Evolutionary conservation across 1,139 yeast genomes (phyloP).

Genomic region (Suhomyces wounanorum): DNA sequence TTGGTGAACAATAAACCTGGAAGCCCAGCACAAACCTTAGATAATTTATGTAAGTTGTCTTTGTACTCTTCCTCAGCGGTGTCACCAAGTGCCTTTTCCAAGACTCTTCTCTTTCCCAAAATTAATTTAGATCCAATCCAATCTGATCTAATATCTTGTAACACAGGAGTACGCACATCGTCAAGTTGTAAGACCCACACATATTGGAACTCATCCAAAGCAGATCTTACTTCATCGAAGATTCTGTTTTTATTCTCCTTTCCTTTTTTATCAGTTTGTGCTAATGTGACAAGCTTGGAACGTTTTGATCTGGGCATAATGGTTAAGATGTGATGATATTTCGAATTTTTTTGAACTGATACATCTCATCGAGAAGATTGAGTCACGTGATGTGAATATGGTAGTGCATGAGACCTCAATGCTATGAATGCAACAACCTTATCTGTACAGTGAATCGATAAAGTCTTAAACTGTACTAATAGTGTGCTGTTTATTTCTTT

Average conservation of each 20-base stretch:
- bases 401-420: too few relatives aligned
- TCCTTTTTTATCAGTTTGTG: slow-evolving; percentile 95
- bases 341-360: slow-evolving; percentile 6
- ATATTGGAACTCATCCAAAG: slow-evolving; percentile 74
- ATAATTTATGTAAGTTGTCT: slow-evolving; percentile 73
- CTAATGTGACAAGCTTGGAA: slow-evolving; percentile 89
- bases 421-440: too few relatives aligned
- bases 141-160: slow-evolving; percentile 87
- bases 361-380: slow-evolving; percentile 12
- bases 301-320: slow-evolving; percentile 93
- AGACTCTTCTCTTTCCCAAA: slow-evolving; percentile 89
- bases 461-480: too few relatives aligned
- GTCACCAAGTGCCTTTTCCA: slow-evolving; percentile 89
- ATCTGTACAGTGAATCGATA: too few relatives aligned
- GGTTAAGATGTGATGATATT: slow-evolving; percentile 12
- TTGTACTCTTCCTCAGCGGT: slow-evolving; percentile 87
- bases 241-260: slow-evolving; percentile 88
- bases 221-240: slow-evolving; percentile 84
- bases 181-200: slow-evolving; percentile 86
- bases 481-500: too few relatives aligned
- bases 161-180: slow-evolving; percentile 93
- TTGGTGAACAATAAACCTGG: slow-evolving; percentile 87
- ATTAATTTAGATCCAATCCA: slow-evolving; percentile 90
- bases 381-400: not conserved
- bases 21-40: slow-evolving; percentile 65